phyloP scores from a whole-genome alignment of 768 basidiomycete genomes.

The Astraeus odoratus region DNA sequence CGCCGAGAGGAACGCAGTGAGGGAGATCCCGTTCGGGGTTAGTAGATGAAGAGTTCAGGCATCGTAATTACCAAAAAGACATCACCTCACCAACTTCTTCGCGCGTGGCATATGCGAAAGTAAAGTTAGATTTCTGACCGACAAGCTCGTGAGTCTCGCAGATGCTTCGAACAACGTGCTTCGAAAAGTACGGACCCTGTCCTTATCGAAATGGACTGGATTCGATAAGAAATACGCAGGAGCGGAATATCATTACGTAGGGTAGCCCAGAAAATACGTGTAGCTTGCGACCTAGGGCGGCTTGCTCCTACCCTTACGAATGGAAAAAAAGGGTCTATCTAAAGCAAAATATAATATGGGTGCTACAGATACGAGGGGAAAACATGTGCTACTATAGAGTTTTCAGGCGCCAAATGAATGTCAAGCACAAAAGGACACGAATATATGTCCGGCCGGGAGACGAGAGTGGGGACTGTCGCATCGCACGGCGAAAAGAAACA shows the following conservation, averaged over 20 bases:
- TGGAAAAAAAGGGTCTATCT: neutral
- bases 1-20: neutral
- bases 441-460: neutral
- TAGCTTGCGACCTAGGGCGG: slow-evolving; percentile 3
- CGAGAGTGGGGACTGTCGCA: slow-evolving; percentile 1
- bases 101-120: slow-evolving; percentile 12
- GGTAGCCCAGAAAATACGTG: no score
- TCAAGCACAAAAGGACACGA: neutral
- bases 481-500: slow-evolving; percentile 11
- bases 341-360: neutral
- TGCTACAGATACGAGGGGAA: neutral
- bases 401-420: neutral
- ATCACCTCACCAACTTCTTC: slow-evolving; percentile 13
- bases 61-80: neutral
- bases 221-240: neutral
- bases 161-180: slow-evolving; percentile 5
- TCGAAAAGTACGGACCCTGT: neutral
- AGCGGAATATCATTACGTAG: slow-evolving; percentile 7
- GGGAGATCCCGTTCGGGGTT: neutral
- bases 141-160: neutral
- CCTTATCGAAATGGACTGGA: slow-evolving; percentile 1
- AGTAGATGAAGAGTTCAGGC: neutral
- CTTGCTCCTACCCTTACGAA: neutral
- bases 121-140: slow-evolving; percentile 23
- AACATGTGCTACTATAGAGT: neutral